These are phyloP conservation scores for Dendrobium officinale DNA, from an alignment of 106 monocot genomes.

Conservation along the genomic window DNA sequence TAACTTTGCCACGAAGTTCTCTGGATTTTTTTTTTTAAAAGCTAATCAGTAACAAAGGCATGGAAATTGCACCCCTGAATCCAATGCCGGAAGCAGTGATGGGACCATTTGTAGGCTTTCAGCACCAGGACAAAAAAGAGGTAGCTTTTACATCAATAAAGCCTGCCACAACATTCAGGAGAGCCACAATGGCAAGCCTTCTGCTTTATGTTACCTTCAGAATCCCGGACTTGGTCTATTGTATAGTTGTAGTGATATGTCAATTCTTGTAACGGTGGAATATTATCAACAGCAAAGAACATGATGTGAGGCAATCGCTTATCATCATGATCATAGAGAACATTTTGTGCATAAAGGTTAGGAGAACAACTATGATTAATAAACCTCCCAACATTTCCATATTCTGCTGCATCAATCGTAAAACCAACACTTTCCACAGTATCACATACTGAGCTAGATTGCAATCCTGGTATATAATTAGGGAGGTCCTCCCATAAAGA, in stretches of 20 bases:
- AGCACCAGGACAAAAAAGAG: not conserved
- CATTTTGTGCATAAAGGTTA: constrained; percentile 87
- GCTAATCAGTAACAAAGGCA: not conserved
- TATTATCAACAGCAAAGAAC: constrained; percentile 91
- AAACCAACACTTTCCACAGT: constrained; percentile 34
- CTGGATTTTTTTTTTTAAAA: not conserved
- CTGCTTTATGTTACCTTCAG: constrained; percentile 55
- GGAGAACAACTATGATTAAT: constrained; percentile 95
- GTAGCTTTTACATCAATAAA: constrained; percentile 32
- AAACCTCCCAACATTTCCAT: constrained; percentile 84
- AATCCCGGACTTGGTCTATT: constrained; percentile 59
- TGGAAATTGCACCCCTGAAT: constrained; percentile 1
- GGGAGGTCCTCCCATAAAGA: constrained; percentile 66
- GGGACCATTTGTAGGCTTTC: not conserved
- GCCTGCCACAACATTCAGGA: constrained; percentile 61
- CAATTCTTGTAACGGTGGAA: constrained; percentile 77
- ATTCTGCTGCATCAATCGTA: constrained; percentile 83
- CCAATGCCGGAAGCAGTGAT: not conserved
- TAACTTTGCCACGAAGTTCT: not conserved
- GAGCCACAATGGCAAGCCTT: constrained; percentile 71
- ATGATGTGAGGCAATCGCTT: constrained; percentile 81
- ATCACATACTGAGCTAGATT: constrained; percentile 21
- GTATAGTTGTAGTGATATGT: constrained; percentile 84
- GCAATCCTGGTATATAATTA: constrained; percentile 29
- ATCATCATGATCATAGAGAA: constrained; percentile 85